Conservation (phyloP, 2,329 filamentous ascomycete genomes). For the Colletotrichum sp. region DNA sequence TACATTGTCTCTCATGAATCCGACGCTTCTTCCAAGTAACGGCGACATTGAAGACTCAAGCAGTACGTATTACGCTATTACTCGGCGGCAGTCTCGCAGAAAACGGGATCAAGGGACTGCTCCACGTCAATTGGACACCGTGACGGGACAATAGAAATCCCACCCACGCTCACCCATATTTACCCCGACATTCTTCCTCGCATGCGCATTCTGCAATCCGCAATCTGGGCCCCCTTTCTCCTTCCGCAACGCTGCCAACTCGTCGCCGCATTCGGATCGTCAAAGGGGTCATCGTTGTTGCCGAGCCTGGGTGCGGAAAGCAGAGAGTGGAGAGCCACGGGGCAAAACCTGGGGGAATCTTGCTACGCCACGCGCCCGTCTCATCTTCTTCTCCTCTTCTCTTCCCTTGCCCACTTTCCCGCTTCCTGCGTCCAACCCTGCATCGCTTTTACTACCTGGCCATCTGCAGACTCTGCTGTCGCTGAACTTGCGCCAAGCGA, state of each 20-base stretch:
- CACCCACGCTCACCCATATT: neutral
- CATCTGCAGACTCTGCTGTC: neutral
- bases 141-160: neutral
- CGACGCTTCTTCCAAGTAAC: neutral
- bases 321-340: neutral
- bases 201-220: neutral
- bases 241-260: neutral
- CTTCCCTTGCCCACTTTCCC: neutral
- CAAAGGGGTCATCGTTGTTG: neutral
- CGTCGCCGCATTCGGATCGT: neutral
- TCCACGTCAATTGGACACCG: neutral
- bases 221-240: neutral
- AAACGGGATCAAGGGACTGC: neutral
- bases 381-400: neutral
- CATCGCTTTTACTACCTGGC: neutral
- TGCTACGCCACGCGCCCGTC: constrained; percentile 7
- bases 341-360: constrained; percentile 14
- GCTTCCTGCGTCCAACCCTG: constrained; percentile 8
- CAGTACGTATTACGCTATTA: neutral
- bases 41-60: neutral
- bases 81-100: neutral
- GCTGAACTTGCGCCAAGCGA: neutral
- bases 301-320: neutral
- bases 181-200: neutral
- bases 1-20: neutral